Conservation (phyloP, 2,329 filamentous ascomycete species). For the Aurifilum marmelostoma region DNA sequence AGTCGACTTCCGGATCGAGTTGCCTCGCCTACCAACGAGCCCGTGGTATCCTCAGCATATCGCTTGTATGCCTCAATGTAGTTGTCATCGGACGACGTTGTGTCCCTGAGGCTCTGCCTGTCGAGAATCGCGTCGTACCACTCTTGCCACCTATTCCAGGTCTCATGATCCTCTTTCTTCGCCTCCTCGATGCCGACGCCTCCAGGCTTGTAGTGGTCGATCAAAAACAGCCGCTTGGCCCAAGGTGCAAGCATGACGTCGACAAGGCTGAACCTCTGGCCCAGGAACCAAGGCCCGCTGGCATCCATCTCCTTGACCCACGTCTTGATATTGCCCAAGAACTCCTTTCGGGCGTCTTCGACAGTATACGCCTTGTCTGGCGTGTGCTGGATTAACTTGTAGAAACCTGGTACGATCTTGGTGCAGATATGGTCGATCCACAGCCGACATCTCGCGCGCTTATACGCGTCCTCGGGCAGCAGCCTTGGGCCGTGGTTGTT, state of each 20-base stretch:
- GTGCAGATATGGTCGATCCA: conserved; percentile 75
- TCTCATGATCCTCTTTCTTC: conserved; percentile 54
- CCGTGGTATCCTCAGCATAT: conserved; percentile 68
- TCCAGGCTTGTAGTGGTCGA: conserved; percentile 72
- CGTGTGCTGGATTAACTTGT: conserved; percentile 63
- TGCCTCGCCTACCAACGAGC: conserved; percentile 64
- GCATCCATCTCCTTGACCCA: conserved; percentile 63
- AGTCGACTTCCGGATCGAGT: conserved; percentile 65
- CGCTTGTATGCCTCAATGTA: conserved; percentile 71
- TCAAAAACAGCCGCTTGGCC: conserved; percentile 71
- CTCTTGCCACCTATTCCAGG: conserved; percentile 67
- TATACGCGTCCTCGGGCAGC: conserved; percentile 64
- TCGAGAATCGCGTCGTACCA: conserved; percentile 65
- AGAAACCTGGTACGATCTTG: conserved; percentile 70
- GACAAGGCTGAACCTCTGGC: conserved; percentile 64
- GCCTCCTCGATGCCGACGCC: conserved; percentile 50
- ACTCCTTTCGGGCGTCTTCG: conserved; percentile 58
- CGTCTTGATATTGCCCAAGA: conserved; percentile 61
- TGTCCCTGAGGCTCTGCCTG: conserved; percentile 67
- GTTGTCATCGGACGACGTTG: conserved; percentile 67
- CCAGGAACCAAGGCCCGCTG: conserved; percentile 68
- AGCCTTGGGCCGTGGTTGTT: conserved; percentile 49
- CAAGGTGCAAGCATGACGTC: conserved; percentile 75
- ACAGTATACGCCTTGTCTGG: conserved; percentile 52
- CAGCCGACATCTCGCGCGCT: conserved; percentile 66